Percentiles rank a stretch among this genome's conserved stretches.
These are phyloP conservation scores for Micromonas pusilla DNA, from an alignment of 139 green algal species.

Conservation along the genomic window DNA sequence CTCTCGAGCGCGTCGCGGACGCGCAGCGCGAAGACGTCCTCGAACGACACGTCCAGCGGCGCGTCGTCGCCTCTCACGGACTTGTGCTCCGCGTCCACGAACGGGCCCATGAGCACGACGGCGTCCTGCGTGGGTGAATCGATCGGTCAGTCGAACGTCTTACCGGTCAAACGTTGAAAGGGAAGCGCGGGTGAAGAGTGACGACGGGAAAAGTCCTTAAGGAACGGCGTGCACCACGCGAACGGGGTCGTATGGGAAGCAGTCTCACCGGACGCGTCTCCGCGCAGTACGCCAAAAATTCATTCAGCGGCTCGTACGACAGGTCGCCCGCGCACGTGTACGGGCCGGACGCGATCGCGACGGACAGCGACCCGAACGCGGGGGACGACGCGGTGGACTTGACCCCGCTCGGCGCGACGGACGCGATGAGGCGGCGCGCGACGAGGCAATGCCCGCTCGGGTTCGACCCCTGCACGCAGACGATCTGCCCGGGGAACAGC, in stretches of 20 bases:
- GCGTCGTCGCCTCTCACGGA: conserved; percentile 44
- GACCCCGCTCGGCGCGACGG: conserved; percentile 37
- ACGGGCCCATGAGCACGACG: conserved; percentile 55
- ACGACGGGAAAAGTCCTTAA: too few species aligned
- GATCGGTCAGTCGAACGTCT: too few species aligned
- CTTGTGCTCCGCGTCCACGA: conserved; percentile 82
- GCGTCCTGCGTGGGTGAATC: too few species aligned
- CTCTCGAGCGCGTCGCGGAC: conserved; percentile 38
- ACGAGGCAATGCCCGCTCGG: conserved; percentile 63
- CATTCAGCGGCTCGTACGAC: conserved; percentile 47
- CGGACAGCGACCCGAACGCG: not conserved
- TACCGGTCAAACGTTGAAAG: too few species aligned
- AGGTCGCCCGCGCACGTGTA: conserved; percentile 43
- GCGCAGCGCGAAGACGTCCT: conserved; percentile 44
- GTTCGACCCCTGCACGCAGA: conserved; percentile 64
- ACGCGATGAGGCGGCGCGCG: conserved; percentile 50
- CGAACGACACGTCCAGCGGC: conserved; percentile 57
- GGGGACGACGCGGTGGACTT: not conserved
- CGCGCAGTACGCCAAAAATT: conserved; percentile 58
- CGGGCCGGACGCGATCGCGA: conserved; percentile 43
- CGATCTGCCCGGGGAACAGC: conserved; percentile 64
- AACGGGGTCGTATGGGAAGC: too few species aligned
- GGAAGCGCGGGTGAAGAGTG: too few species aligned
- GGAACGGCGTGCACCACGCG: too few species aligned
- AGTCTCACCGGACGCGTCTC: conserved; percentile 28